Base-by-base conservation (phyloP, 768 basidiomycete species). In the Kwoniella pini region DNA sequence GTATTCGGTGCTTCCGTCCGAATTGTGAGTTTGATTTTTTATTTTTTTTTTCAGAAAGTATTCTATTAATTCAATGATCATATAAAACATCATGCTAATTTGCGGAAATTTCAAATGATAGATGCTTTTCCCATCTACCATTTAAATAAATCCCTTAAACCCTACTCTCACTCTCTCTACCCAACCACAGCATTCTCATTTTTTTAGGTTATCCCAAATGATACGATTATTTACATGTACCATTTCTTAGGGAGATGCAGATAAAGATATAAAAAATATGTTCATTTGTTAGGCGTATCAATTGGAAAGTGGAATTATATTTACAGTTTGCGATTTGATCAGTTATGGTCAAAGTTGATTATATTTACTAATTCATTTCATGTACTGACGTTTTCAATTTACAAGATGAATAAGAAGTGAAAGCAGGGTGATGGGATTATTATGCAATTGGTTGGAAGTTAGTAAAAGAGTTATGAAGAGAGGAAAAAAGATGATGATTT, bases 1-100 rank as follows among this genome's bases (percentile, higher is more conserved):
- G 85, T 89, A 62, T 96, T 98, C 80, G 95, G 94, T 81, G 93
- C 92, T 57, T 85, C 85, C 74, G 88, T 92, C 70, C 73, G 77
- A 58, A 66, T 78, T 66, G 76, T 77, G 64, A 61, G 76, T 76
- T 17, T 43, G 36, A 24, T 38, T 7, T 13, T 19, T 38, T 24
- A 30, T 43, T 12, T 12, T 12, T 54, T 54, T 53, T 10, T 19
- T 27, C 10, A 12, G 33, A 43, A 15, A 56, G 9, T 44, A 13
- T 22, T n/a, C n/a, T n/a, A n/a, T n/a, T n/a, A n/a, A n/a, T n/a
- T n/a, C n/a, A n/a, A n/a, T n/a, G n/a, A n/a, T n/a, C n/a, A n/a
- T n/a, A n/a, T n/a, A n/a, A n/a, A n/a, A n/a, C 40, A 4, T 17
- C 12, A 48, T 36, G 19, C n/a, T 27, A 11, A 7, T 24, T 22